Base-by-base conservation (phyloP, 179 eudicot genomes). In the Heliamphora pulchella region DNA sequence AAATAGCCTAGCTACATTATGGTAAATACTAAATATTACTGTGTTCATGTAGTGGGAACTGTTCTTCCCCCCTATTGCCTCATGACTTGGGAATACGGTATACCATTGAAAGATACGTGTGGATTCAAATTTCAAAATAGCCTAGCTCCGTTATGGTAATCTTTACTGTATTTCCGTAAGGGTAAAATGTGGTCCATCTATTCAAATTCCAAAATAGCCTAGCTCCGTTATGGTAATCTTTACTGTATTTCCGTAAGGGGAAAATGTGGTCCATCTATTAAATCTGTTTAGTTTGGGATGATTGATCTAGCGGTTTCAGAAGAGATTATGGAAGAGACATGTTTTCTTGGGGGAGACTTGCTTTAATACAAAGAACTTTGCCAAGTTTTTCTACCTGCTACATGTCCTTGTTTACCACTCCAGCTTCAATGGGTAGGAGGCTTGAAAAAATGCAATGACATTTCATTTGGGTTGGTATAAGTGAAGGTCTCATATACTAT, bases 221-320 rank as follows among this genome's bases (percentile, higher is more conserved):
- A 51, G 59, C 43, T 20, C 18, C n/a, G 20, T 72, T 72, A 2
- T 43, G 13, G 65, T 58, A 51, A 58, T 4, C 66, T 68, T 17
- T 63, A 46, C 31, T 3, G 18, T 39, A n/a, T 18, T 77, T 77
- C 70, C 18, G 20, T 11, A 65, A n/a, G 46, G 57, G 57, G 41
- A 76, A 54, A 18, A 8, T 14, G 17, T 59, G 20, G 63, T 53
- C 13, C 10, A 51, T 15, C 46, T 22, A 39, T 41, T 8, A 67
- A 11, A 22, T 67, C 48, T 43, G 43, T 41, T 5, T 3, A 67
- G 1, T 4, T 67, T 67, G 17, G 71, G 48, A 13, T 67, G 71
- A 48, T 46, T 67, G 71, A 67, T 67, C 47, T 11, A 41, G 71
- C 71, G 43, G 48, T 67, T 67, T 43, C 71, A 67, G 11, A 67